Conservation (phyloP, 257 asterid genomes). For the Linaria vulgaris region DNA sequence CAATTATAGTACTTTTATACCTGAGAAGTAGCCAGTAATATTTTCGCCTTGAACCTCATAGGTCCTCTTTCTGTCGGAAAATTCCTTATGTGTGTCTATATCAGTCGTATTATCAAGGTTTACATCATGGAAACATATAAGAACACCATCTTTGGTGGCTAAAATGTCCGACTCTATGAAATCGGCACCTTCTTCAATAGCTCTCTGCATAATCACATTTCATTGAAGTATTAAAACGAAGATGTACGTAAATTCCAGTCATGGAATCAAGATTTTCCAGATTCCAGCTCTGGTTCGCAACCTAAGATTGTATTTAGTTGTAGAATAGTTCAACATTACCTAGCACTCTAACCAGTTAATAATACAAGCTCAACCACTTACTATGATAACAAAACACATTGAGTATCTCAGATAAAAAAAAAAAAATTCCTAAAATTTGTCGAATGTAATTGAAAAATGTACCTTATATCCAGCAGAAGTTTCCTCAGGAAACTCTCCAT, state of each 20-base stretch:
- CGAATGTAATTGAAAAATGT: slow-evolving; percentile 9
- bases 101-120: slow-evolving; percentile 72
- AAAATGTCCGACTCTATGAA: slow-evolving; percentile 88
- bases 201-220: slow-evolving; percentile 65
- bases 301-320: too few relatives aligned
- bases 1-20: slow-evolving; percentile 36
- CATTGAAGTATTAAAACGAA: neutral
- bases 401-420: neutral
- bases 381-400: neutral
- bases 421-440: slow-evolving; percentile 3
- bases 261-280: slow-evolving; percentile 6
- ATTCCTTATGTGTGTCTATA: slow-evolving; percentile 64
- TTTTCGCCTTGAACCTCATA: slow-evolving; percentile 75
- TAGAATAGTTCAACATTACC: too few relatives aligned
- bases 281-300: neutral
- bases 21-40: slow-evolving; percentile 66
- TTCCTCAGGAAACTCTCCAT: slow-evolving; percentile 98
- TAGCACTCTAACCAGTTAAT: neutral
- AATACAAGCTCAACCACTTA: neutral
- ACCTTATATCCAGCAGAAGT: slow-evolving; percentile 86
- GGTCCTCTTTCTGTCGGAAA: slow-evolving; percentile 60
- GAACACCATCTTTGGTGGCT: slow-evolving; percentile 86
- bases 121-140: slow-evolving; percentile 81
- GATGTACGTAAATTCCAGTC: neutral
- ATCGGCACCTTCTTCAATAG: slow-evolving; percentile 97